These are phyloP conservation scores for Coelastrella sp. DNA, from an alignment of 139 green algal genomes.

Conservation along the genomic window DNA sequence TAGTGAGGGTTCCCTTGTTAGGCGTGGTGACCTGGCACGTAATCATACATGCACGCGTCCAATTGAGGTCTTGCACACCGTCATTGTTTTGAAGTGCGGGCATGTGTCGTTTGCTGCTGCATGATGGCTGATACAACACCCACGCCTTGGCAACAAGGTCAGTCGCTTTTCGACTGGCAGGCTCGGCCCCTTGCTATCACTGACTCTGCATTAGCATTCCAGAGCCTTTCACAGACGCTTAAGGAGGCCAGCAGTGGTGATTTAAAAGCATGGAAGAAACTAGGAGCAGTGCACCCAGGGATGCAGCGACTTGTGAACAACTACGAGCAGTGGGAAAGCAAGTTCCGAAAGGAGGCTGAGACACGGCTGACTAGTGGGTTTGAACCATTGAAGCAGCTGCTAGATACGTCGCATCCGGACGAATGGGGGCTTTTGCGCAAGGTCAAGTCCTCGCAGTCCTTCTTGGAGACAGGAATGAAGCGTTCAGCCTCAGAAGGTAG, in stretches of 20 bases:
- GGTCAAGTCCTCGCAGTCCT: slow-evolving; percentile 38
- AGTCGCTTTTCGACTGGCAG: slow-evolving; percentile 2
- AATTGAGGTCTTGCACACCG: not conserved
- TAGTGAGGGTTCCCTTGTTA: not conserved
- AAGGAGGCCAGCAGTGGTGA: slow-evolving; percentile 5
- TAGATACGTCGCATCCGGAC: slow-evolving; percentile 49
- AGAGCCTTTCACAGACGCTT: slow-evolving; percentile 27
- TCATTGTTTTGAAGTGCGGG: not conserved
- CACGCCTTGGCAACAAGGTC: slow-evolving; percentile 12
- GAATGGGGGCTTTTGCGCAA: slow-evolving; percentile 63
- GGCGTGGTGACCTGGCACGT: not conserved
- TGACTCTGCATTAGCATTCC: slow-evolving; percentile 15
- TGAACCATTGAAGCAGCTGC: slow-evolving; percentile 55
- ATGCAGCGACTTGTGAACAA: slow-evolving; percentile 45
- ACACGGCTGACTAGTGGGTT: slow-evolving; percentile 55
- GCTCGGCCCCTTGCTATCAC: slow-evolving; percentile 32
- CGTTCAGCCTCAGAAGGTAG: slow-evolving; percentile 58
- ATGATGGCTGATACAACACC: slow-evolving; percentile 31
- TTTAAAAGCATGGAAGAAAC: slow-evolving; percentile 39
- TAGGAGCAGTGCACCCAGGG: slow-evolving; percentile 3
- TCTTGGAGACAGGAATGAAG: slow-evolving; percentile 51
- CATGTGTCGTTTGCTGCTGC: not conserved
- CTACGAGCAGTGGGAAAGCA: slow-evolving; percentile 62
- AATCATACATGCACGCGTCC: slow-evolving; percentile 11
- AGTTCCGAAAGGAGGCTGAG: slow-evolving; percentile 53